phyloP scores from a whole-genome alignment of 371 early-diverging fungal genomes.

The Apophysomyces ossiformis region DNA sequence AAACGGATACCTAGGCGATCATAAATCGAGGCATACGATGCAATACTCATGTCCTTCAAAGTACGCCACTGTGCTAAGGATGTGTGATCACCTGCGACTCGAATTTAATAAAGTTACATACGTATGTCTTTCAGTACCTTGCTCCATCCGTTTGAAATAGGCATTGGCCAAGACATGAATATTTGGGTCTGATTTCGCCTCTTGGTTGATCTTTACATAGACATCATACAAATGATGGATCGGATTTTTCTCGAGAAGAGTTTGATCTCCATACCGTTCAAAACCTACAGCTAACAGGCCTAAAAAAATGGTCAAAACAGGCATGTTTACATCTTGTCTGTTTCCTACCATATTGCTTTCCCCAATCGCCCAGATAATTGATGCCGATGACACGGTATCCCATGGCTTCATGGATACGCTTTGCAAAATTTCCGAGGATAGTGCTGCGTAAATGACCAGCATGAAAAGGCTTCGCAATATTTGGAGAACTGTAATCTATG shows the following conservation, averaged over 20 bases:
- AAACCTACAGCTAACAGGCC: constrained; percentile 95
- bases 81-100: constrained; percentile 57
- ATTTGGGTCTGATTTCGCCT: constrained; percentile 59
- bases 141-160: constrained; percentile 96
- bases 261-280: constrained; percentile 80
- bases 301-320: constrained; percentile 10
- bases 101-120: neutral
- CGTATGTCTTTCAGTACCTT: constrained; percentile 46
- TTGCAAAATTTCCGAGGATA: constrained; percentile 96
- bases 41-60: constrained; percentile 89
- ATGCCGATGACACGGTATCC: constrained; percentile 90
- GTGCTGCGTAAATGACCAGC: constrained; percentile 99
- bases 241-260: constrained; percentile 81
- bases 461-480: constrained; percentile 99
- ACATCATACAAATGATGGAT: constrained; percentile 95
- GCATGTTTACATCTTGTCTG: neutral
- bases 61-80: constrained; percentile 81
- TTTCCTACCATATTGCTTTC: constrained; percentile 94
- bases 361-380: constrained; percentile 99
- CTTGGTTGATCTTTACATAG: constrained; percentile 90
- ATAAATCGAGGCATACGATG: constrained; percentile 88
- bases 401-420: constrained; percentile 81
- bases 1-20: constrained; percentile 88
- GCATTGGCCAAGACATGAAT: constrained; percentile 81
- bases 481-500: constrained; percentile 97